Evolutionary conservation across 148 eudicot genomes (phyloP).

Genomic region (Fagopyrum homotropicum): DNA sequence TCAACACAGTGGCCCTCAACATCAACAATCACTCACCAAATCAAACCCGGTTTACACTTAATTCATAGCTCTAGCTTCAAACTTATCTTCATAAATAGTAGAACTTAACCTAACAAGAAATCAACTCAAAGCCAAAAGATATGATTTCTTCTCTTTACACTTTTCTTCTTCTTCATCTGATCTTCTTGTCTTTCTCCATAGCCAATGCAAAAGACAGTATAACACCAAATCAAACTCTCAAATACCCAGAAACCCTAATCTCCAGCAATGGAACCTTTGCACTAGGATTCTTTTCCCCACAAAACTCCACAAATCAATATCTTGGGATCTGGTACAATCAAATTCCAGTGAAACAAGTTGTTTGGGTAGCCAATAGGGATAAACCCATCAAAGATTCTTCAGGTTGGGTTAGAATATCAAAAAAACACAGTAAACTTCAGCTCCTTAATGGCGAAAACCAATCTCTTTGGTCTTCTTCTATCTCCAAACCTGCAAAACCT

Average conservation of each 20-base stretch:
- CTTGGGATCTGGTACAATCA: conserved; percentile 56
- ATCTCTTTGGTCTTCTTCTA: neutral
- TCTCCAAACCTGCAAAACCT: neutral
- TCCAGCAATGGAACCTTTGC: conserved; percentile 24
- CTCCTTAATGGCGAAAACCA: neutral
- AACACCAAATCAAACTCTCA: conserved; percentile 16
- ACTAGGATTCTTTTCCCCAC: conserved; percentile 69
- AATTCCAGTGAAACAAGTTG: conserved; percentile 23
- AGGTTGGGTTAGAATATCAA: conserved; percentile 27
- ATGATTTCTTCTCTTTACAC: neutral
- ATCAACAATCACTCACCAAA: neutral
- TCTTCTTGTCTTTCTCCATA: neutral
- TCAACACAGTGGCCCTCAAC: neutral
- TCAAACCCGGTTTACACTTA: neutral
- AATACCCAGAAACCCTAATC: conserved; percentile 18
- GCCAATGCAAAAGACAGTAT: conserved; percentile 7
- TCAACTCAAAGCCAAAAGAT: neutral
- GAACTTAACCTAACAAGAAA: neutral
- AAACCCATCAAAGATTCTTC: conserved; percentile 26
- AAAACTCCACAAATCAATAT: conserved; percentile 42
- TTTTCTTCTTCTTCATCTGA: neutral
- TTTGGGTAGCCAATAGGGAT: conserved; percentile 78
- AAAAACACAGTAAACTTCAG: neutral
- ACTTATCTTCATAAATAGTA: neutral
- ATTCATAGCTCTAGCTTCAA: neutral